Base-by-base conservation (phyloP, 176 grass and related monocot genomes). In the Tuctoria greenei region DNA sequence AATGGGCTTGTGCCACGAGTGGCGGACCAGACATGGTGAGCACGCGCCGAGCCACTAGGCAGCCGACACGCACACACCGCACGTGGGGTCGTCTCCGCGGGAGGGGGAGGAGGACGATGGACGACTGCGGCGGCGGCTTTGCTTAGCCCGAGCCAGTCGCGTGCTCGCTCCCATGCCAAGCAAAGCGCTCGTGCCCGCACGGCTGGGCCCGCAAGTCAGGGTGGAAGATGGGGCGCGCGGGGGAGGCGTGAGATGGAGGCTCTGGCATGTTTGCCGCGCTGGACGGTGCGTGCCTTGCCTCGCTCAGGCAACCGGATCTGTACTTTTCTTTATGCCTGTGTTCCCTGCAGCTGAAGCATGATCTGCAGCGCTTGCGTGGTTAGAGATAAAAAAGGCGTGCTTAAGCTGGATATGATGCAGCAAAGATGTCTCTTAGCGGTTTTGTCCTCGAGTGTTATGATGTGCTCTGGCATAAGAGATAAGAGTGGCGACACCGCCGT, bases 61-160 rank as follows among this genome's bases (percentile, higher is more conserved):
- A 0, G 0, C 55, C 11, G 73, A 76, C 73, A 83, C 54, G 81
- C 69, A 60, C 23, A 14, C 61, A 43, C 69, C 59, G 25, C 73
- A 87, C 85, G 80, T 82, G 85, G 67, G 65, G 65, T 13, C 72
- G 84, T 73, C 67, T 82, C 73, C 73, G 60, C 41, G 31, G 11
- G 40, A 57, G 27, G 83, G 79, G 67, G 70, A 71, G 6, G 50
- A 10, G n/a, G 50, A 7, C 2, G 57, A 35, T 14, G 57, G 3
- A n/a, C n/a, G n/a, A n/a, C 31, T 31, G 1, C 28, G 27, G 7
- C 18, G 17, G 11, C 9, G 55, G 36, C 62, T 81, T 70, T 82
- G 85, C 73, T 87, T 87, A 58, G 69, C 72, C 46, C 26, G 67
- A 87, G 51, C 47, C 39, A 17, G 11, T 71, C 37, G 23, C 79